Evolutionary conservation across 257 asterid genomes (phyloP).

Genomic region (Leonotis leonurus): DNA sequence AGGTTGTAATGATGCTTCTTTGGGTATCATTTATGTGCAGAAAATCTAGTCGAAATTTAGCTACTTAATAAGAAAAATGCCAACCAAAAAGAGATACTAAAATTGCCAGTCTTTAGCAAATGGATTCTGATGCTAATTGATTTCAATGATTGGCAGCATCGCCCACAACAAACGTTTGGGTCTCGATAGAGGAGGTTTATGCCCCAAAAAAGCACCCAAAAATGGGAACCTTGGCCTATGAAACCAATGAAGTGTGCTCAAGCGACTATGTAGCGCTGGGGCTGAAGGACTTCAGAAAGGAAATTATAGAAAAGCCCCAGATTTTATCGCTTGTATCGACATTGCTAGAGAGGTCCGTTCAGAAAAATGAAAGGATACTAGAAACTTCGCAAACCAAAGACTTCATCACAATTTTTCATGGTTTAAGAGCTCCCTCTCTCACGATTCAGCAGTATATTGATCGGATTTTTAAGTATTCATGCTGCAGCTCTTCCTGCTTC

Average conservation of each 20-base stretch:
- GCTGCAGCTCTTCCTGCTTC: slow-evolving; percentile 94
- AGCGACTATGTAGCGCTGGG: slow-evolving; percentile 50
- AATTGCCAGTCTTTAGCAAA: background rate
- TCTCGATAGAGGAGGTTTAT: slow-evolving; percentile 12
- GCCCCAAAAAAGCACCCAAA: background rate
- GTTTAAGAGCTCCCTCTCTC: slow-evolving; percentile 68
- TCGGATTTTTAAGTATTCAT: slow-evolving; percentile 76
- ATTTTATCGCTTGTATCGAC: slow-evolving; percentile 52
- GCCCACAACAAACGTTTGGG: background rate
- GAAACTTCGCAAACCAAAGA: slow-evolving; percentile 46
- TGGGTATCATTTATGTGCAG: background rate
- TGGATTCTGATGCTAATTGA: background rate
- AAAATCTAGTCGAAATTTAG: background rate
- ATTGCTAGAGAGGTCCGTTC: slow-evolving; percentile 59
- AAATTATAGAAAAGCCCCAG: slow-evolving; percentile 48
- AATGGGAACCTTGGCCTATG: slow-evolving; percentile 58
- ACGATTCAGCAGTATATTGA: slow-evolving; percentile 66
- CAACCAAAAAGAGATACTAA: too few species aligned
- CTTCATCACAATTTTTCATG: slow-evolving; percentile 63
- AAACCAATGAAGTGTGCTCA: slow-evolving; percentile 28
- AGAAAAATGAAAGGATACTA: slow-evolving; percentile 47
- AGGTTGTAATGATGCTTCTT: background rate
- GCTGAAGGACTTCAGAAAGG: slow-evolving; percentile 41
- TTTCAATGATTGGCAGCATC: slow-evolving; percentile 26
- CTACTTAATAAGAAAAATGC: background rate